Base-by-base conservation (phyloP, 139 green algal species). In the Coelastrella sp. region DNA sequence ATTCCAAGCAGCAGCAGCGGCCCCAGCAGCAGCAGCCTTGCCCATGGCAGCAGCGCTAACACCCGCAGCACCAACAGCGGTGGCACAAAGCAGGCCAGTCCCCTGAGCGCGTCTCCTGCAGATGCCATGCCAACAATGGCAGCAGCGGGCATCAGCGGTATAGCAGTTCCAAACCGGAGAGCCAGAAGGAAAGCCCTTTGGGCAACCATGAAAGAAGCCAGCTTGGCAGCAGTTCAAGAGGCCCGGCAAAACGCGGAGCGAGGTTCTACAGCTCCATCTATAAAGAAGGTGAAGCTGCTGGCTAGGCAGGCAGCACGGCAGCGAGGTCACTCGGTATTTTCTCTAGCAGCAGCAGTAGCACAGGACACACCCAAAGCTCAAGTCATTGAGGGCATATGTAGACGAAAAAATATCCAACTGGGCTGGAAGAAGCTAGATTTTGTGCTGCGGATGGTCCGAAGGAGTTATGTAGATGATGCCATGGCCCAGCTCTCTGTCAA, bases 391-490 rank as follows among this genome's bases (percentile, higher is more conserved):
- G 88, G 88, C 68, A 61, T 88, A 7, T 91, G 88, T 81, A 61
- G 80, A 60, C 88, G 88, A 57, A 57, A 59, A 24, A 87, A 87
- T 35, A 10, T 91, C 27, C 57, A 66, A 9, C 20, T 76, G 5
- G 68, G 80, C 7, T 88, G 88, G 88, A 91, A 91, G 58, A 91
- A 91, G 80, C 20, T 91, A 19, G 81, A 91, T n/a, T 88, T 91
- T 78, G 88, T 88, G 8, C 49, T 88, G 59, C 68, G 66, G 17
- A 78, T 88, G 82, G 58, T 87, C 15, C 88, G 88, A 7, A 49
- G 59, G 6, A 72, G 58, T 20, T 66, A 65, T 72, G 81, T 84
- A 58, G 88, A 91, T 27, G 88, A 91, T 60, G 88, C 88, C 11
- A 27, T 91, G 65, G 35, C 80, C 8, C 88, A 91, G 88, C 72